Percentiles rank a stretch among this genome's conserved stretches.
Evolutionary conservation across 345 rosid genomes (phyloP).

Genomic region (Eucalyptus tenuipes): DNA sequence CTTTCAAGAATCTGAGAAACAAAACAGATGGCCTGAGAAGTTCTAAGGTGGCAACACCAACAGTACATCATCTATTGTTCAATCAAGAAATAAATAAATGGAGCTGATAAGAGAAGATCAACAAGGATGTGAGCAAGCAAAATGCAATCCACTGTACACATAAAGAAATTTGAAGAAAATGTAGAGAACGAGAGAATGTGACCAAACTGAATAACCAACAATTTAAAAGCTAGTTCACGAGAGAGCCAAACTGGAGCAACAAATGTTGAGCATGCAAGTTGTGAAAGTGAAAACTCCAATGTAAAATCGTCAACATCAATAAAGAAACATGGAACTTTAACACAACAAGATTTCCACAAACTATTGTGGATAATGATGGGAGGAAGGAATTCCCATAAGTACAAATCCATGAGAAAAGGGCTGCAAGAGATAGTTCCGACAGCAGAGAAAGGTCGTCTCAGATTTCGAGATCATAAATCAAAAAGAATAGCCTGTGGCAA

Average conservation of each 20-base stretch:
- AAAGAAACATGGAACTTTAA: neutral
- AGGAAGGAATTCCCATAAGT: neutral
- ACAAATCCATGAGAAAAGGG: neutral
- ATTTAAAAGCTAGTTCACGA: neutral
- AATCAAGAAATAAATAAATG: neutral
- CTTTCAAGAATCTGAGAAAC: constrained; percentile 64
- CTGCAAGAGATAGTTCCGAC: neutral
- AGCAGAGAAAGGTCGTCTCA: neutral
- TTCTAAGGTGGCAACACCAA: neutral
- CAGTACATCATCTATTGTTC: neutral
- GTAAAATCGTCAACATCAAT: neutral
- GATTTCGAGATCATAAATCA: neutral
- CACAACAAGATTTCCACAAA: neutral
- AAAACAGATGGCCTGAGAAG: neutral
- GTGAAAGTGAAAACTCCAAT: neutral
- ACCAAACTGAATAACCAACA: neutral
- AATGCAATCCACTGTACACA: neutral
- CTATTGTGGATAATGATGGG: neutral
- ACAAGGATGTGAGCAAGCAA: neutral
- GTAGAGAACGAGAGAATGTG: neutral
- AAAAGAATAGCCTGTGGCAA: neutral
- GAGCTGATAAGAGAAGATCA: neutral
- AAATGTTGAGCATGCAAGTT: neutral
- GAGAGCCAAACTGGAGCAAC: neutral
- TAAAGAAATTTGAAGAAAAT: neutral